phyloP scores from a whole-genome alignment of 306 rosid genomes.

The Abrus pulchellus region DNA sequence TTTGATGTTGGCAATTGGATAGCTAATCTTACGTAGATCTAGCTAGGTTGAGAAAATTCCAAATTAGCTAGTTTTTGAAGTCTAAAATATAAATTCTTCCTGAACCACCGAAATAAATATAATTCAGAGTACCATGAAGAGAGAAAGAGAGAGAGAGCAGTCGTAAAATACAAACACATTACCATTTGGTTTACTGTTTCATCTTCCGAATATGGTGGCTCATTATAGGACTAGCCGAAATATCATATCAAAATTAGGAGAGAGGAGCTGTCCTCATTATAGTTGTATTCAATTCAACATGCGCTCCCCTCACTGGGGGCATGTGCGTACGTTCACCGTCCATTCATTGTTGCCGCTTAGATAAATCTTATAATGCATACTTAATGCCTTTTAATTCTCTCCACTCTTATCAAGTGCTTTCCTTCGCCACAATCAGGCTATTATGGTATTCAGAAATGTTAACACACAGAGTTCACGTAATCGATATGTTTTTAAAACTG shows the following conservation, averaged over 20 bases:
- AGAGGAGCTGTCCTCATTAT: conserved; percentile 22
- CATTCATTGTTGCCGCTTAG: neutral
- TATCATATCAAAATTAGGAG: conserved; percentile 6
- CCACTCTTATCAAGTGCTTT: neutral
- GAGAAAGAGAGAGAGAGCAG: no score
- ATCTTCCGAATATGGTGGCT: neutral
- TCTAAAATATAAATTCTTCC: no score
- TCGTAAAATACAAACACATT: no score
- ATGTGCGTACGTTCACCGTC: neutral
- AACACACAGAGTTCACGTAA: no score
- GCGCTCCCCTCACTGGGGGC: neutral
- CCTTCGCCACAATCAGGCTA: neutral
- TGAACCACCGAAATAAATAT: no score
- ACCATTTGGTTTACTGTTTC: no score
- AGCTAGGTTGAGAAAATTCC: no score
- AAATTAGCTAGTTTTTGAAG: no score
- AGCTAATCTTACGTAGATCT: no score
- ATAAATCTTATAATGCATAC: neutral
- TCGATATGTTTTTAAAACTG: no score
- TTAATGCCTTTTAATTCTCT: neutral
- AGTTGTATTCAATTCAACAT: conserved; percentile 5
- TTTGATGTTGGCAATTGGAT: no score
- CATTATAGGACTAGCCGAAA: conserved; percentile 23
- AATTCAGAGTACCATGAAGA: no score
- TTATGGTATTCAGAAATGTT: neutral